phyloP scores from a whole-genome alignment of 352 stramenopile species.

The Phytopythium delawarense region DNA sequence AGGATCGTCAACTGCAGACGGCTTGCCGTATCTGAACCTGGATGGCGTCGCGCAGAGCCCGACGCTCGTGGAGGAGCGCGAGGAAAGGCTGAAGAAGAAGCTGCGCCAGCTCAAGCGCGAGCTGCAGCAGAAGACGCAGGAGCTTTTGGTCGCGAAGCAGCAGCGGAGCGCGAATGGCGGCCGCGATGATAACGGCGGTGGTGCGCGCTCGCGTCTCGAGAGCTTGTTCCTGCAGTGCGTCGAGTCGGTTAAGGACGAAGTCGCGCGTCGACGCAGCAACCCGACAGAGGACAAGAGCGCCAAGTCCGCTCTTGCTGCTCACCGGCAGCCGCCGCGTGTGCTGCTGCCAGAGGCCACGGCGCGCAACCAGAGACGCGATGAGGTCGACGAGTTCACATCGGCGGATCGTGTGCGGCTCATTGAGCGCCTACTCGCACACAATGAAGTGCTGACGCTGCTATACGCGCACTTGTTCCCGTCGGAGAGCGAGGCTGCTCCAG shows the following conservation, averaged over 20 bases:
- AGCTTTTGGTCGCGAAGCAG: slow-evolving; percentile 31
- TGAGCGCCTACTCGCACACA: slow-evolving; percentile 67
- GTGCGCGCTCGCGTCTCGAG: slow-evolving; percentile 49
- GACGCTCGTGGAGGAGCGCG: slow-evolving; percentile 40
- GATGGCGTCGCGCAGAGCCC: slow-evolving; percentile 17
- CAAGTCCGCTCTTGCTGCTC: background rate
- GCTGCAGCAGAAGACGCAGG: slow-evolving; percentile 57
- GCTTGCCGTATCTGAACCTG: slow-evolving; percentile 32
- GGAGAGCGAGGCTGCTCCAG: slow-evolving; percentile 5
- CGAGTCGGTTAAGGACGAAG: slow-evolving; percentile 79
- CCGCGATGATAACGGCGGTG: slow-evolving; percentile 14
- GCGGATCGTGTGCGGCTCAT: slow-evolving; percentile 70
- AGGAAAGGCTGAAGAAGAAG: slow-evolving; percentile 70
- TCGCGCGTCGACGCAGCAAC: slow-evolving; percentile 33
- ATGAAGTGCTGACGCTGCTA: slow-evolving; percentile 73
- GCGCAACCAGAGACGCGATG: slow-evolving; percentile 21
- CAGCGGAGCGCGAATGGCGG: slow-evolving; percentile 31
- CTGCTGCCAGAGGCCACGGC: slow-evolving; percentile 8
- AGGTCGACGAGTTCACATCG: slow-evolving; percentile 69
- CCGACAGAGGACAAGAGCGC: background rate
- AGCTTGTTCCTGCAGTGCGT: slow-evolving; percentile 80
- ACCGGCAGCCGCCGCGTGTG: background rate
- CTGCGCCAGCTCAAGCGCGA: slow-evolving; percentile 64
- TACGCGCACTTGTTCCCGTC: slow-evolving; percentile 76
- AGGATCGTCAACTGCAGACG: slow-evolving; percentile 13